These are phyloP conservation scores for Leccinum broughii DNA, from an alignment of 768 basidiomycete genomes.

Conservation along the genomic window DNA sequence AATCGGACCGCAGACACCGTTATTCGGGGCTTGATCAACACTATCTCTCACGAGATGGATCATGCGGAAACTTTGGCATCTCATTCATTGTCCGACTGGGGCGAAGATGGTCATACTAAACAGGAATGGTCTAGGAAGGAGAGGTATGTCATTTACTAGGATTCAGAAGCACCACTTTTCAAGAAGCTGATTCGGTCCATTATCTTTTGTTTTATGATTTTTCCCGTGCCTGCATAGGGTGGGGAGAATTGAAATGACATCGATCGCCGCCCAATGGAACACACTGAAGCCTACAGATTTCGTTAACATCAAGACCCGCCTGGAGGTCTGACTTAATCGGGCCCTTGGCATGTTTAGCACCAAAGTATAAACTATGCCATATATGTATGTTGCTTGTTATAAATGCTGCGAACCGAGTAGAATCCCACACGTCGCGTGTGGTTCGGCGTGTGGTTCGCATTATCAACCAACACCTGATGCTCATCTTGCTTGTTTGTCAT, in stretches of 20 bases:
- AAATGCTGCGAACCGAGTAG: slow-evolving; percentile 7
- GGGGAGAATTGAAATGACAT: slow-evolving; percentile 57
- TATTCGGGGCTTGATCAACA: slow-evolving; percentile 52
- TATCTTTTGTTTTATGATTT: neutral
- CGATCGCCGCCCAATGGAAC: slow-evolving; percentile 49
- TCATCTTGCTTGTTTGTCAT: slow-evolving; percentile 5
- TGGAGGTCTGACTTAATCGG: slow-evolving; percentile 46
- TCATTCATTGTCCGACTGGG: slow-evolving; percentile 49
- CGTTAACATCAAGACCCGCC: slow-evolving; percentile 50
- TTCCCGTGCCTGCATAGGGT: slow-evolving; percentile 36
- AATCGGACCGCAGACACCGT: slow-evolving; percentile 57
- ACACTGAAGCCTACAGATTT: slow-evolving; percentile 53
- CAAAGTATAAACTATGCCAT: slow-evolving; percentile 23
- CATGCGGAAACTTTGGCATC: slow-evolving; percentile 32
- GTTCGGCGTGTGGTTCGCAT: slow-evolving; percentile 1
- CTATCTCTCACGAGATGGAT: slow-evolving; percentile 44
- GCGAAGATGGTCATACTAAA: slow-evolving; percentile 48
- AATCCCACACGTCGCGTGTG: slow-evolving; percentile 1
- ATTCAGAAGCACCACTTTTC: slow-evolving; percentile 4
- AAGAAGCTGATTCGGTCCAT: slow-evolving; percentile 12
- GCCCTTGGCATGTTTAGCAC: neutral
- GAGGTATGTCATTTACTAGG: slow-evolving; percentile 40
- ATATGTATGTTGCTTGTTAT: slow-evolving; percentile 18
- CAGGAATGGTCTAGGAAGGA: slow-evolving; percentile 62
- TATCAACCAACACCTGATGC: slow-evolving; percentile 1